Evolutionary conservation across 1,284 basidiomycete genomes (phyloP).

Genomic region (Xerocomus cyaneibrunnescens): DNA sequence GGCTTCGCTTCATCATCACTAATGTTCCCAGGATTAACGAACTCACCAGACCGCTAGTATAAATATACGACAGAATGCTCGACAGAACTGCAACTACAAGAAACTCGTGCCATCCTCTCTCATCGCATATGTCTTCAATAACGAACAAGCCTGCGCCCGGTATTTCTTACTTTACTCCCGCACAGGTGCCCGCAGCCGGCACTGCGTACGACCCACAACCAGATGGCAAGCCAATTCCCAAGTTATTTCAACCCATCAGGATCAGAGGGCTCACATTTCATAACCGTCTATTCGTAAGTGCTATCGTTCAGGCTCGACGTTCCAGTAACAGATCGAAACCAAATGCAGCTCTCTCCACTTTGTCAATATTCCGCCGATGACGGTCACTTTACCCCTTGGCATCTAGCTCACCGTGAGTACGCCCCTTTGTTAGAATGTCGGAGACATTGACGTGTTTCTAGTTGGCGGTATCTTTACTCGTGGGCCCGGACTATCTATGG

Average conservation of each 20-base stretch:
- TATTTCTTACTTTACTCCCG: conserved; percentile 54
- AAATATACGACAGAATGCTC: neutral
- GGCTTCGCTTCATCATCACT: neutral
- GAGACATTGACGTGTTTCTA: conserved; percentile 12
- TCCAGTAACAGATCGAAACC: neutral
- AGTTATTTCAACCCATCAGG: conserved; percentile 61
- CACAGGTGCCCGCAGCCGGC: conserved; percentile 50
- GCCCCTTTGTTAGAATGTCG: neutral
- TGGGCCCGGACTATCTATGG: conserved; percentile 52
- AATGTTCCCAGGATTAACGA: neutral
- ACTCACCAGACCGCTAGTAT: neutral
- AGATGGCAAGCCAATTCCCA: conserved; percentile 47
- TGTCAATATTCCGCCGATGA: conserved; percentile 66
- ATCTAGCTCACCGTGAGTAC: conserved; percentile 48
- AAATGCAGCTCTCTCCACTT: conserved; percentile 47
- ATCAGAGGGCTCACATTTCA: conserved; percentile 68
- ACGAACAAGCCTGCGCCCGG: conserved; percentile 39
- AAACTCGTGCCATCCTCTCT: neutral
- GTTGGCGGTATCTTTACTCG: conserved; percentile 50
- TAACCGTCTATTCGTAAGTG: conserved; percentile 64
- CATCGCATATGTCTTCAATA: conserved; percentile 13
- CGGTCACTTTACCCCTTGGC: conserved; percentile 52
- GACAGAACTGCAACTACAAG: neutral
- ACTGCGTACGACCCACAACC: conserved; percentile 46
- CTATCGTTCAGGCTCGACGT: neutral